Percentiles rank a stretch among this genome's conserved stretches.
Evolutionary conservation across 164 flowering plant species (phyloP).

Genomic region (Protea cynaroides): DNA sequence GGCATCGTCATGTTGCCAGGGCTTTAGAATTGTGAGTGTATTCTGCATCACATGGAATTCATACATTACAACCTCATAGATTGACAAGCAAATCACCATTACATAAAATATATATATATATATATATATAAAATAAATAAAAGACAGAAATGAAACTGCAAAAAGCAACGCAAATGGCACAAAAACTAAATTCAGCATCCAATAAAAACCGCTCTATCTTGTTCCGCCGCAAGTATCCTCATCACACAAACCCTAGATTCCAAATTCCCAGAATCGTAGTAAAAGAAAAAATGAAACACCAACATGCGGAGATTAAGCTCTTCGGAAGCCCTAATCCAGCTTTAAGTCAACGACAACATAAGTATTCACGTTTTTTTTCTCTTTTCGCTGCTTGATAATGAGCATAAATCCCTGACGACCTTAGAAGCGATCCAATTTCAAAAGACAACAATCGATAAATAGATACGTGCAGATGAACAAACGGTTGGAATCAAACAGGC

Average conservation of each 20-base stretch:
- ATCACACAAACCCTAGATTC: not conserved
- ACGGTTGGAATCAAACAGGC: not conserved
- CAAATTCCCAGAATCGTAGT: not conserved
- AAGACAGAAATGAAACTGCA: not conserved
- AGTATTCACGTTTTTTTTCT: not conserved
- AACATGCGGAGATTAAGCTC: not conserved
- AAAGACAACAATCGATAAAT: no score
- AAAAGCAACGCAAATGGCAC: not conserved
- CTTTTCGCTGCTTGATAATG: not conserved
- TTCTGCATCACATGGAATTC: conserved; percentile 5
- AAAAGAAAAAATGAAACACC: not conserved
- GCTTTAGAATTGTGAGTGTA: not conserved
- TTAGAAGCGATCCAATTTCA: not conserved
- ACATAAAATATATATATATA: no score
- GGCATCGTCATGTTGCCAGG: conserved; percentile 29
- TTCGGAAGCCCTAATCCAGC: not conserved
- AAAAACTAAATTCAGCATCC: not conserved
- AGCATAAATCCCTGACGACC: not conserved
- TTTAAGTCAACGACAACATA: not conserved
- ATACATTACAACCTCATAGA: not conserved
- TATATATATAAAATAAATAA: no score
- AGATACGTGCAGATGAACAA: not conserved
- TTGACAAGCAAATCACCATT: not conserved
- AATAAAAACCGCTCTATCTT: not conserved
- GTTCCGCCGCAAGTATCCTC: not conserved